Percentiles rank a stretch among this genome's conserved stretches.
These are phyloP conservation scores for Peronospora farinosa DNA, from an alignment of 352 stramenopile genomes.

Conservation along the genomic window DNA sequence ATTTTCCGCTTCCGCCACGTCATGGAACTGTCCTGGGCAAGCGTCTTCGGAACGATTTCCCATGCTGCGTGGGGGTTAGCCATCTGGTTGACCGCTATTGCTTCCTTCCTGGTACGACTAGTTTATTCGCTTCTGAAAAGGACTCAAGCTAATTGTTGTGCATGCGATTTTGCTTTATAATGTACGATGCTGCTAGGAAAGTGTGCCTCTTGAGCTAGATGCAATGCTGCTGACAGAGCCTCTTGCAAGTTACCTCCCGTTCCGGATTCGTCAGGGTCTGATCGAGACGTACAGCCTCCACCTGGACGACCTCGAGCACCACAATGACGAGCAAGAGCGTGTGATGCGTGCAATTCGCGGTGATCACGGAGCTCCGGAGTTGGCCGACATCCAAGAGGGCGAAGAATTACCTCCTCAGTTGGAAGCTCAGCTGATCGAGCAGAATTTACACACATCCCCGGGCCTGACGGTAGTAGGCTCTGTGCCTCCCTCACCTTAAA, in stretches of 20 bases:
- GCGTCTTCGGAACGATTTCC: conserved; percentile 76
- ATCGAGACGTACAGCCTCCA: conserved; percentile 88
- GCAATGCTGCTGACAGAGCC: conserved; percentile 80
- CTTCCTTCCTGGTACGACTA: conserved; percentile 70
- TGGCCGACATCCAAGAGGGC: conserved; percentile 26
- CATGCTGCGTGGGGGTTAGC: conserved; percentile 75
- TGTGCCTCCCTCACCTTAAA: conserved; percentile 13
- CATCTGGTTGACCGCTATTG: conserved; percentile 80
- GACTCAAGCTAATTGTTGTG: conserved; percentile 7
- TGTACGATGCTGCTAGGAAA: conserved; percentile 45
- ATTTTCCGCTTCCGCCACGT: conserved; percentile 82
- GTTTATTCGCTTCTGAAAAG: neutral
- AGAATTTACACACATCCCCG: conserved; percentile 26
- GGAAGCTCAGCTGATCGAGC: conserved; percentile 32
- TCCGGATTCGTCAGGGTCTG: conserved; percentile 79
- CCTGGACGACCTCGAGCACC: conserved; percentile 78
- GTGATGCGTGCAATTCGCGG: conserved; percentile 73
- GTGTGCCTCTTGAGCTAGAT: conserved; percentile 77
- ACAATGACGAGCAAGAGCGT: conserved; percentile 76
- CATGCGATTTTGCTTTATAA: neutral
- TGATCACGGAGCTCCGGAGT: conserved; percentile 33
- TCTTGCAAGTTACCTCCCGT: conserved; percentile 72
- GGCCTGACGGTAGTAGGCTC: conserved; percentile 20
- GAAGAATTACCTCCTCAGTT: conserved; percentile 30
- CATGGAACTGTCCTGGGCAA: conserved; percentile 83